These are phyloP conservation scores for Kentomonas sorsogonicus DNA, from an alignment of 208 protist genomes.

Conservation along the genomic window DNA sequence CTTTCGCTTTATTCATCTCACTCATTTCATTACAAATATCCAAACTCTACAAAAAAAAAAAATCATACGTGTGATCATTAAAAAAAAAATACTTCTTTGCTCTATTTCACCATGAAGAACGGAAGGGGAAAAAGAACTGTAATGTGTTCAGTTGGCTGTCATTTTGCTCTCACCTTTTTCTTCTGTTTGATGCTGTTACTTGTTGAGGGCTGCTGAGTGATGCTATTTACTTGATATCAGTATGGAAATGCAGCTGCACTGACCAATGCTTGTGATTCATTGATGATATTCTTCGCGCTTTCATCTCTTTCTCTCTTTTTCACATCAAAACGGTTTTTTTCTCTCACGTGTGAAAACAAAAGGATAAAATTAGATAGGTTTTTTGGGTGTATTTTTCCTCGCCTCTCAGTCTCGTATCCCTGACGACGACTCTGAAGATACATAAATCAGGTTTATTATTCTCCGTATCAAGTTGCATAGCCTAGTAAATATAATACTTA, in stretches of 20 bases:
- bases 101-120: neutral
- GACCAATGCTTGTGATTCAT: too few relatives aligned
- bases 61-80: conserved; percentile 3
- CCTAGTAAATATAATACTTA: neutral
- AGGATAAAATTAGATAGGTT: conserved; percentile 4
- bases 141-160: neutral
- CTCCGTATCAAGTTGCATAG: neutral
- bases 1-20: neutral
- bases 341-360: too few relatives aligned
- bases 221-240: neutral
- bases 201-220: neutral
- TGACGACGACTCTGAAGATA: neutral
- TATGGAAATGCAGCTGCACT: neutral
- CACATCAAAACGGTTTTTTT: neutral
- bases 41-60: conserved; percentile 3
- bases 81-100: neutral
- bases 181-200: neutral
- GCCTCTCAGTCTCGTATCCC: neutral
- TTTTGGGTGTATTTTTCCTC: neutral
- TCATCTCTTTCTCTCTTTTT: neutral
- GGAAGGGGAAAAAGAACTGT: neutral
- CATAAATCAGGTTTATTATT: neutral
- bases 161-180: too few relatives aligned
- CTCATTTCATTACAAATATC: neutral
- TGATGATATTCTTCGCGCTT: too few relatives aligned